A percentile compares a stretch with the other conserved stretches of the same genome.
phyloP scores from a whole-genome alignment of 768 basidiomycete genomes.

The Russula sp. region DNA sequence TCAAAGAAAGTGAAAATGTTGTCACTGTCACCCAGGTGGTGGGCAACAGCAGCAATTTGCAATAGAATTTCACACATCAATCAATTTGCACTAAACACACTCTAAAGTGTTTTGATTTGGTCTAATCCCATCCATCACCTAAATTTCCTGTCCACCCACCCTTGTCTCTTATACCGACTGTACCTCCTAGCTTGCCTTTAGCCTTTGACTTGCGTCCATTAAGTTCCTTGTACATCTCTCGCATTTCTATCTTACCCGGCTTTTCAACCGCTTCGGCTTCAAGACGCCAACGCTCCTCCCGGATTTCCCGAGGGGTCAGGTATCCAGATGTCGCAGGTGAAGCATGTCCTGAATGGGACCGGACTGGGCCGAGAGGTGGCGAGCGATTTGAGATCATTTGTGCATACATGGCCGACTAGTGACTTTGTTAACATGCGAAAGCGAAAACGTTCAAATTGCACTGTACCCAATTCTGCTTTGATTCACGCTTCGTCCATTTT shows the following conservation, averaged over 20 bases:
- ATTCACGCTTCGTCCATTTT: slow-evolving; percentile 91
- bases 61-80: too few relatives aligned
- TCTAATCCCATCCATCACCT: slow-evolving; percentile 37
- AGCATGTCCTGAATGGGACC: slow-evolving; percentile 44
- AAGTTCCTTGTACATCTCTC: slow-evolving; percentile 87
- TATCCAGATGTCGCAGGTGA: slow-evolving; percentile 55
- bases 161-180: slow-evolving; percentile 62
- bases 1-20: too few relatives aligned
- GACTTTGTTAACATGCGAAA: background rate
- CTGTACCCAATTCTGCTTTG: slow-evolving; percentile 87
- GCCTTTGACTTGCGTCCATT: slow-evolving; percentile 76
- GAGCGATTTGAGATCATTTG: slow-evolving; percentile 34
- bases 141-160: slow-evolving; percentile 62
- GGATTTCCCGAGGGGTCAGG: slow-evolving; percentile 74
- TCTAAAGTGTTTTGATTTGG: too few relatives aligned
- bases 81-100: too few relatives aligned
- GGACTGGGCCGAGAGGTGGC: slow-evolving; percentile 41
- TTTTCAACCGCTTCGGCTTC: slow-evolving; percentile 50
- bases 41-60: too few relatives aligned
- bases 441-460: slow-evolving; percentile 5
- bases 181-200: slow-evolving; percentile 69
- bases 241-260: slow-evolving; percentile 81
- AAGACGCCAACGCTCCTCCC: slow-evolving; percentile 70
- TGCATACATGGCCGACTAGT: slow-evolving; percentile 14
- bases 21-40: too few relatives aligned